Evolutionary conservation across 495 filamentous ascomycete species (phyloP), one percentile per base, ranked within the genome.

Genomic region (Penicillium turbatum): DNA sequence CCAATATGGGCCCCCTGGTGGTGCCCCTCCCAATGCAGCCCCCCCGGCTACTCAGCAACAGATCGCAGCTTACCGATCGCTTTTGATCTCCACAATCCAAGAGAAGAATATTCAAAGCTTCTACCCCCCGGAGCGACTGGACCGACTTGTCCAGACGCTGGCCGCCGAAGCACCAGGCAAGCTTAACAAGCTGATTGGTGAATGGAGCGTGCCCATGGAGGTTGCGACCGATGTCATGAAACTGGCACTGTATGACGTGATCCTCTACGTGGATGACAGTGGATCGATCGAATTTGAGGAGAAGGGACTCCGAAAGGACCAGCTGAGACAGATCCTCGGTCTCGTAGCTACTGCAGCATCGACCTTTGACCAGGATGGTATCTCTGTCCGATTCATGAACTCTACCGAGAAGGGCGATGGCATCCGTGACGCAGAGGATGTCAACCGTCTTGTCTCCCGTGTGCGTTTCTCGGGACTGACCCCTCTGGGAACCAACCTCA

Each of bases 321-420:
- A 89, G 53, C 67, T 89, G 41, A 76, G 77, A 56, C 70, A 84
- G 42, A 86, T 87, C 50, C 68, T 89, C 24, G 70, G 75, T 7
- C 76, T 79, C 10, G 82, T 86, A 19, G 81, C 84, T 10, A 82
- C 77, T 35, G 83, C 82, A 1, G 84, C 83, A 8, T 81, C 83
- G 10, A 80, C 86, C 17, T 89, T 89, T 54, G 86, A 89, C 57
- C 69, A 81, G 24, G 86, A 89, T 66, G 86, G 86, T 27, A 83
- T 89, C 53, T 79, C 75, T 12, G 73, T 88, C 29, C 82, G 86
- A 16, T 88, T 88, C 72, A 87, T 89, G 86, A 89, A 89, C 66
- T 74, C 71, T 4, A 52, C 54, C 45, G 65, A 78, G 36, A 36
- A 57, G 29, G 73, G 72, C 8, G 79, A 86, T 60, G 74, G 76